Percentiles rank a stretch among this genome's conserved stretches.
Evolutionary conservation across 352 stramenopile species (phyloP).

Genomic region (Phytopythium ostracodes): DNA sequence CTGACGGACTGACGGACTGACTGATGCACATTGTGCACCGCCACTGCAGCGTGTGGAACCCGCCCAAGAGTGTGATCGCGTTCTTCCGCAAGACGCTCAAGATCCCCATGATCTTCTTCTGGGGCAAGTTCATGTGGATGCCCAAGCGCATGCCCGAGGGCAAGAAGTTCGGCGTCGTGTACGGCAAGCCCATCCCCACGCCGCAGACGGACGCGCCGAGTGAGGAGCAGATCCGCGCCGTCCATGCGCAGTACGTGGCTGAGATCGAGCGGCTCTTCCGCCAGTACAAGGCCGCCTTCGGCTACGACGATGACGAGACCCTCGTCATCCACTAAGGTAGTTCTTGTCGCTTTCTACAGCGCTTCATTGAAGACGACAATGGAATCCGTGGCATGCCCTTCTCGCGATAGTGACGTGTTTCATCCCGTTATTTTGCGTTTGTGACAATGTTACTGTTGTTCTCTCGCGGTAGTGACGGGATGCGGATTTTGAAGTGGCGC

Average conservation of each 20-base stretch:
- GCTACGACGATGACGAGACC: slow-evolving; percentile 72
- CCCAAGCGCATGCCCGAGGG: slow-evolving; percentile 47
- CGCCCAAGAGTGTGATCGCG: slow-evolving; percentile 46
- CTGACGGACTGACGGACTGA: slow-evolving; percentile 5
- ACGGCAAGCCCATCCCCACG: slow-evolving; percentile 63
- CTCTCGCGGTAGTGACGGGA: too few species aligned
- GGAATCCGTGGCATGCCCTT: too few species aligned
- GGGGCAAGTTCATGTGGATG: slow-evolving; percentile 79
- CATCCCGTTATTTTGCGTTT: too few species aligned
- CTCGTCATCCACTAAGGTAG: slow-evolving; percentile 50
- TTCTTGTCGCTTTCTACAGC: too few species aligned
- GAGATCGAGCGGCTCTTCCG: slow-evolving; percentile 61
- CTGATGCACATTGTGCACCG: too few species aligned
- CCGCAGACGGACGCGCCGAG: slow-evolving; percentile 49
- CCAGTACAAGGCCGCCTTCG: slow-evolving; percentile 69
- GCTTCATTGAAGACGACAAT: neutral
- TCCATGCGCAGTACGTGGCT: slow-evolving; percentile 57
- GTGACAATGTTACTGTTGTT: too few species aligned
- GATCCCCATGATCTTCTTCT: slow-evolving; percentile 78
- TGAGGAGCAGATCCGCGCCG: slow-evolving; percentile 44
- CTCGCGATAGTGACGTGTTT: neutral
- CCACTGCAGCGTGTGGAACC: slow-evolving; percentile 57
- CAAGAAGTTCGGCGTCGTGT: slow-evolving; percentile 72
- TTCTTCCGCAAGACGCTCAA: slow-evolving; percentile 70
- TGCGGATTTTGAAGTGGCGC: too few species aligned